Evolutionary conservation across 192 early-diverging fungal species (phyloP), one percentile per base, ranked within the genome.

Genomic region (Coemansia guatemalensis): DNA sequence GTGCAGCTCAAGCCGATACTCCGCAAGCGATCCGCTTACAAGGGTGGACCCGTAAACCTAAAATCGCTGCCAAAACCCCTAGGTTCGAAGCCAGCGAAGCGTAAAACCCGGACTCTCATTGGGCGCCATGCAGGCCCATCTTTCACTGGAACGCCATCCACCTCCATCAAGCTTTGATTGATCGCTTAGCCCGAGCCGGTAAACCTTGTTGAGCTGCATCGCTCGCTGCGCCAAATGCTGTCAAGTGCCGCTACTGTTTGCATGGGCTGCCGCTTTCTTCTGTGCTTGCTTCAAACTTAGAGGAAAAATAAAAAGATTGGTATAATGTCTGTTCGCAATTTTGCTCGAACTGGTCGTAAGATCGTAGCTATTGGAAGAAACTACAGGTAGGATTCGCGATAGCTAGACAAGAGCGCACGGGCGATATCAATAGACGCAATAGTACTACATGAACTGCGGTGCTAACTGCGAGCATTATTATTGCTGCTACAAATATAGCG

Each of bases 351-450:
- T n/a, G 89, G 91, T 18, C 87, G 90, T 62, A 96, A 95, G 73
- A 96, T 98, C 57, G 84, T 98, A 23, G 95, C 90, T 58, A 96
- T 98, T 53, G 94, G 96, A 20, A 77, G 96, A 14, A 96, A 96
- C 85, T 98, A 83, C 68, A 86, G 86, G 86, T 90, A 80, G 25
- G 27, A 23, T 24, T 20, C 22, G 24, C 20, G 24, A n/a, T 55
- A 27, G 23, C 26, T 11, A 27, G n/a, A 21, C 25, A 5, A 29
- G 24, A 23, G 7, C 35, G 3, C n/a, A 8, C 35, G 35, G 9
- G 56, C 39, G 25, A 18, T 23, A 23, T 3, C 8, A 30, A 11
- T 39, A n/a, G 4, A 6, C 53, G 14, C 14, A 14, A 44, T 44
- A 3, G 39, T 3, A 6, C 23, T 12, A 55, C 21, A 9, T 26